These are phyloP conservation scores for Chrysosporium queenslandicum DNA, from an alignment of 2,329 filamentous ascomycete genomes.

Conservation along the genomic window DNA sequence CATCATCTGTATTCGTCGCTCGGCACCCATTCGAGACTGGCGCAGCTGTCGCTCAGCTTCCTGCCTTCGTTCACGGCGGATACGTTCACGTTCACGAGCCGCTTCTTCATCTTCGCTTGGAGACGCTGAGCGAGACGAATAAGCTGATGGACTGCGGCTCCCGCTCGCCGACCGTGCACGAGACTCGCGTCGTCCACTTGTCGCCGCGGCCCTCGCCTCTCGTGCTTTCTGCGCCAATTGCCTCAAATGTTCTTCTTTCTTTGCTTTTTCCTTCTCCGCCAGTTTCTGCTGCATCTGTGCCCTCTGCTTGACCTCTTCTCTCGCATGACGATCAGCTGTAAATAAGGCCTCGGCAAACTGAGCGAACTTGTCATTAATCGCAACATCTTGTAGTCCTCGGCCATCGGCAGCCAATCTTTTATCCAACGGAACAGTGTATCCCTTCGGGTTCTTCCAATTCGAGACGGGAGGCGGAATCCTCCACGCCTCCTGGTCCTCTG, in stretches of 20 bases:
- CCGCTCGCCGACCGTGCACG: slow-evolving; percentile 41
- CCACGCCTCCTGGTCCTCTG: slow-evolving; percentile 95
- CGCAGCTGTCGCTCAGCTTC: slow-evolving; percentile 84
- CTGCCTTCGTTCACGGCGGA: slow-evolving; percentile 63
- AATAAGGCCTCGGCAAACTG: slow-evolving; percentile 91
- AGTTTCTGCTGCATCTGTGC: slow-evolving; percentile 91
- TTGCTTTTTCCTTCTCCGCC: slow-evolving; percentile 89
- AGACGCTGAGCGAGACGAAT: slow-evolving; percentile 37
- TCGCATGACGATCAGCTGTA: slow-evolving; percentile 85
- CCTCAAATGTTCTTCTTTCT: slow-evolving; percentile 87
- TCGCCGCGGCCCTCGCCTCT: slow-evolving; percentile 58
- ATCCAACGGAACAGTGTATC: slow-evolving; percentile 90
- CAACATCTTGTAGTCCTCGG: slow-evolving; percentile 78
- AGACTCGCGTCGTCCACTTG: slow-evolving; percentile 41
- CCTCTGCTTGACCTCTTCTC: slow-evolving; percentile 88
- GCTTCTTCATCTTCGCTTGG: slow-evolving; percentile 57
- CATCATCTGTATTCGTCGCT: slow-evolving; percentile 83
- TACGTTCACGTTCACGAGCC: slow-evolving; percentile 63
- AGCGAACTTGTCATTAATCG: slow-evolving; percentile 97
- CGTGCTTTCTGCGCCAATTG: slow-evolving; percentile 82
- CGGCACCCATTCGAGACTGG: slow-evolving; percentile 90
- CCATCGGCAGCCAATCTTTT: slow-evolving; percentile 93
- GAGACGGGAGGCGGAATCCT: slow-evolving; percentile 81
- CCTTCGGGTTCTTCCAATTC: slow-evolving; percentile 99
- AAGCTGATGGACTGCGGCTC: slow-evolving; percentile 34